phyloP scores from a whole-genome alignment of 129 eudicot genomes.

The Gnaphalium uliginosum region DNA sequence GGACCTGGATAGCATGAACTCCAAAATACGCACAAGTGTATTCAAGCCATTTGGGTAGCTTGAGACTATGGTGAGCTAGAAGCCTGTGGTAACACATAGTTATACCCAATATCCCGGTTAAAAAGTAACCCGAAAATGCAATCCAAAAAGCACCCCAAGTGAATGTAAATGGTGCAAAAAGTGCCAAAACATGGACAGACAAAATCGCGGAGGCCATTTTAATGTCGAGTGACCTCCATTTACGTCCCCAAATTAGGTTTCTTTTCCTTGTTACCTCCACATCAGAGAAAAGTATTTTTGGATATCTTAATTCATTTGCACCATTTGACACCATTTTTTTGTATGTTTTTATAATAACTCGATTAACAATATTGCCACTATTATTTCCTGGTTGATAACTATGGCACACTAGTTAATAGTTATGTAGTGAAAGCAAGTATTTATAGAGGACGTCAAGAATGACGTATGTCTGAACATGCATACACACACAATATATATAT shows the following conservation, averaged over 20 bases:
- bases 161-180: constrained; percentile 72
- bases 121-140: constrained; percentile 48
- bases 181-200: constrained; percentile 49
- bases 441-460: constrained; percentile 23
- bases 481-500: neutral
- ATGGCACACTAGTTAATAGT: neutral
- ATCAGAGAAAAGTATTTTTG: constrained; percentile 53
- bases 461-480: neutral
- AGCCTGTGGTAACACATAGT: constrained; percentile 72
- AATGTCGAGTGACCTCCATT: constrained; percentile 60
- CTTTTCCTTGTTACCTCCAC: constrained; percentile 56
- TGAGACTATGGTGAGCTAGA: constrained; percentile 75
- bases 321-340: constrained; percentile 23
- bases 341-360: neutral
- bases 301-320: constrained; percentile 4
- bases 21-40: constrained; percentile 75
- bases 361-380: neutral
- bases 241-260: constrained; percentile 51
- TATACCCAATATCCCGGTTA: constrained; percentile 72
- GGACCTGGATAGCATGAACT: constrained; percentile 74
- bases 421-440: constrained; percentile 6
- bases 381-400: neutral
- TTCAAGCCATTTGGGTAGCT: constrained; percentile 90
- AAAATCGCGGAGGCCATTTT: constrained; percentile 42
- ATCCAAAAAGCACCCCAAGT: constrained; percentile 67